phyloP scores from a whole-genome alignment of 257 asterid genomes.

The Eucommia ulmoides region DNA sequence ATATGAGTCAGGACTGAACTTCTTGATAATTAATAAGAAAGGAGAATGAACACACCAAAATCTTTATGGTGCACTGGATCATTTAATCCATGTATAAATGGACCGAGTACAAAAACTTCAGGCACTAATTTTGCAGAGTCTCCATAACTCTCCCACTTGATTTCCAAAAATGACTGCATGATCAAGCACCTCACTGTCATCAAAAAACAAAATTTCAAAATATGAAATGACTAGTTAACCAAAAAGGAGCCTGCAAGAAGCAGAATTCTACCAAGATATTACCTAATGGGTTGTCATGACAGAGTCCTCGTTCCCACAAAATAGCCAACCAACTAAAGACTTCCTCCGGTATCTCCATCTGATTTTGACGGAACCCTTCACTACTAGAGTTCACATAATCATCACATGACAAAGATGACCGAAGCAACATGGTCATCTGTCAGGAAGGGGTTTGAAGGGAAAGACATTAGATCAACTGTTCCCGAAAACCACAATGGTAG shows the following conservation, averaged over 20 bases:
- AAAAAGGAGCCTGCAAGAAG: not conserved
- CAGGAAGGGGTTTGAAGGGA: no score
- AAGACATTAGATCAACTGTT: no score
- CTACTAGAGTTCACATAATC: conserved; percentile 18
- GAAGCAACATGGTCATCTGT: conserved; percentile 74
- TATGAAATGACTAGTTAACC: not conserved
- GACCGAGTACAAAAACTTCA: conserved; percentile 59
- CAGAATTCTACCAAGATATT: not conserved
- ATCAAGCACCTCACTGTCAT: conserved; percentile 71
- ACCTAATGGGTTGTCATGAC: conserved; percentile 95
- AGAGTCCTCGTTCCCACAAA: conserved; percentile 89
- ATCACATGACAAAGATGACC: conserved; percentile 31
- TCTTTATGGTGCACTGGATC: conserved; percentile 91
- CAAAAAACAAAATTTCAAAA: conserved; percentile 4
- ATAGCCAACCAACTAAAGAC: conserved; percentile 67
- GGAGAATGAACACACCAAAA: conserved; percentile 56
- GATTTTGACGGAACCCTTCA: conserved; percentile 25
- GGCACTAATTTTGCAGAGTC: conserved; percentile 45
- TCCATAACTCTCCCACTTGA: conserved; percentile 51
- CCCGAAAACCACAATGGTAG: no score
- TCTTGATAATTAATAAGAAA: no score
- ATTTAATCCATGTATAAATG: conserved; percentile 68
- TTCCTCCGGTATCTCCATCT: conserved; percentile 51
- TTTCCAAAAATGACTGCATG: conserved; percentile 75
- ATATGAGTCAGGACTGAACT: no score